Conservation (phyloP, 257 asterid species). For the Gardenia jasminoides region DNA sequence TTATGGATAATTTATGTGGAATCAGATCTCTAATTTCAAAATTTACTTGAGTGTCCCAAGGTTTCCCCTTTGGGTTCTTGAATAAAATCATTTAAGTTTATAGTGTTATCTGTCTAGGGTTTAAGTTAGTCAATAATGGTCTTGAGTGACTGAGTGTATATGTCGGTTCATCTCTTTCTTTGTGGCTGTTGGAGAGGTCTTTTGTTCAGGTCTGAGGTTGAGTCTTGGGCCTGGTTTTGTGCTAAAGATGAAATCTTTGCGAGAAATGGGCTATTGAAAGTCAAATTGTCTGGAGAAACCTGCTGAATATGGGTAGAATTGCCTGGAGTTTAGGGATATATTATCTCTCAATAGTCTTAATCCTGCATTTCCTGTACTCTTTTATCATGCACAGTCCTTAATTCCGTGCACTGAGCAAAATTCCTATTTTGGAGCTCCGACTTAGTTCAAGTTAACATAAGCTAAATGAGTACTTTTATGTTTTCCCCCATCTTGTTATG, state of each 20-base stretch:
- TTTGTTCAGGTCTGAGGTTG: neutral
- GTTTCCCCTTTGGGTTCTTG: neutral
- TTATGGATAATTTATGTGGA: neutral
- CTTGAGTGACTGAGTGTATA: neutral
- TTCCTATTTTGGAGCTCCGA: neutral
- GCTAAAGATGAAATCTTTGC: neutral
- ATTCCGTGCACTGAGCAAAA: neutral
- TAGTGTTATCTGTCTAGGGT: conserved; percentile 3
- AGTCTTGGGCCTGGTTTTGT: neutral
- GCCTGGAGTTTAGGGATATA: neutral
- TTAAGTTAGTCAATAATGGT: neutral
- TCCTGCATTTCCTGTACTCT: neutral
- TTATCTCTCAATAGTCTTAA: neutral
- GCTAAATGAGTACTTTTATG: neutral
- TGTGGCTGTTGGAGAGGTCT: neutral
- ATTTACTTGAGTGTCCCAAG: neutral
- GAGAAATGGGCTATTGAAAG: neutral
- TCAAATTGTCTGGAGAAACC: neutral
- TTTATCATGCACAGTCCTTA: neutral
- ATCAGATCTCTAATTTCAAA: neutral
- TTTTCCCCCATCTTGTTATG: neutral
- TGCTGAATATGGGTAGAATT: neutral
- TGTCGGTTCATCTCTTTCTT: neutral
- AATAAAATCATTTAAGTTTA: neutral
- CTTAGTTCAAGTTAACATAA: neutral